phyloP scores from a whole-genome alignment of 352 stramenopile genomes.

The Globisporangium yorkense region DNA sequence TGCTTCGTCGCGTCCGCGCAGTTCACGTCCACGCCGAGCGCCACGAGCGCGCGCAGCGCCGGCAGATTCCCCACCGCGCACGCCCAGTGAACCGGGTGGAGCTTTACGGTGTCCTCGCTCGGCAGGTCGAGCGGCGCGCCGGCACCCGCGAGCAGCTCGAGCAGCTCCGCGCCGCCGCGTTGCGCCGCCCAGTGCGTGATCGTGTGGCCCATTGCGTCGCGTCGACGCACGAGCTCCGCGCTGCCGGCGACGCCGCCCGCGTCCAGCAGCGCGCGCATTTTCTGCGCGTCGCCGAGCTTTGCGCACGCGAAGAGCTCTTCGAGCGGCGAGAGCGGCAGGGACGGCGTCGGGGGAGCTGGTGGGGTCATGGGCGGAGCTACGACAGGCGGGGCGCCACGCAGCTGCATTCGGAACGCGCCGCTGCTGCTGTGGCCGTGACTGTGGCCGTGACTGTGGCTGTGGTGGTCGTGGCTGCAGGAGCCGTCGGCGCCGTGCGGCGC shows the following conservation, averaged over 20 bases:
- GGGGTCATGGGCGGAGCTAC: background rate
- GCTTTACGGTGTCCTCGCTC: conserved; percentile 47
- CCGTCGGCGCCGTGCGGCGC: conserved; percentile 8
- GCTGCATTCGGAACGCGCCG: conserved; percentile 9
- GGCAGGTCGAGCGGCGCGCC: conserved; percentile 48
- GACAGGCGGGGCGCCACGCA: background rate
- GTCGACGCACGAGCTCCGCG: conserved; percentile 22
- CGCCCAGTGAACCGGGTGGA: conserved; percentile 84
- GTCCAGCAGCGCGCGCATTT: conserved; percentile 46
- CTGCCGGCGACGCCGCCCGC: conserved; percentile 17
- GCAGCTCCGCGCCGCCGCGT: conserved; percentile 38
- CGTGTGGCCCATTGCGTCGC: conserved; percentile 65
- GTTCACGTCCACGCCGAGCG: conserved; percentile 67
- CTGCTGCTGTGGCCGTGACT: conserved; percentile 2
- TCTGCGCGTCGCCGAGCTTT: conserved; percentile 49
- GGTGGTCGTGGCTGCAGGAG: conserved; percentile 1
- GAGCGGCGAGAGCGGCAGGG: conserved; percentile 24
- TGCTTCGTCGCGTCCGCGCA: conserved; percentile 65
- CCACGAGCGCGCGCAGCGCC: conserved; percentile 53
- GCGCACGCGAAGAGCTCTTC: conserved; percentile 63
- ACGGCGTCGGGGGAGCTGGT: background rate
- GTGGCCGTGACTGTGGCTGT: conserved; percentile 6
- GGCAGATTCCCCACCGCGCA: conserved; percentile 68
- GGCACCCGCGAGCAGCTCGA: conserved; percentile 44
- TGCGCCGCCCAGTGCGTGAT: conserved; percentile 69